Conservation (phyloP, 208 protist genomes). For the Crithidia brevicula region DNA sequence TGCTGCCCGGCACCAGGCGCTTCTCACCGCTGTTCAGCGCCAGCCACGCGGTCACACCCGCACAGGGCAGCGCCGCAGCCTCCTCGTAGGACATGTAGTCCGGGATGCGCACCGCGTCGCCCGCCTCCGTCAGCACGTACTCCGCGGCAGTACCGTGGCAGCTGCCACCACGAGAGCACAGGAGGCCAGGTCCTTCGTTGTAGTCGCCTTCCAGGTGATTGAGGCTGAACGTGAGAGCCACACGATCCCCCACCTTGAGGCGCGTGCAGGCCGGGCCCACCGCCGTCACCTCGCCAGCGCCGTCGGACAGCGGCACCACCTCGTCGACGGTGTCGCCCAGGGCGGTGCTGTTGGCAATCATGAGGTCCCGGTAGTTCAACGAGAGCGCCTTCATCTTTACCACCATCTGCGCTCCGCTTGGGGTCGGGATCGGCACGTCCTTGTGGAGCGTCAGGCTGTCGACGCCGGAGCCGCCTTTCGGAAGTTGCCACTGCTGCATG, state of each 20-base stretch:
- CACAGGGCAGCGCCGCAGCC: constrained; percentile 32
- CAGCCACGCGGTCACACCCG: constrained; percentile 36
- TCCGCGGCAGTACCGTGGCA: constrained; percentile 31
- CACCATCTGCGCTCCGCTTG: constrained; percentile 17
- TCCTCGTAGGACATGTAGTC: constrained; percentile 37
- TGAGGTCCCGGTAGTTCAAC: constrained; percentile 34
- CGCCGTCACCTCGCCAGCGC: constrained; percentile 31
- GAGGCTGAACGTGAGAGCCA: constrained; percentile 22
- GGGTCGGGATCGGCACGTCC: constrained; percentile 22
- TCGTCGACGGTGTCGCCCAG: constrained; percentile 20
- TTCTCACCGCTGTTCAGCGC: constrained; percentile 32
- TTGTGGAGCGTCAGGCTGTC: constrained; percentile 21
- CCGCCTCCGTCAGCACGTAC: constrained; percentile 26
- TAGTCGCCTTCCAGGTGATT: constrained; percentile 24
- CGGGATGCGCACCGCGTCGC: constrained; percentile 21
- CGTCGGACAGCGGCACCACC: constrained; percentile 30
- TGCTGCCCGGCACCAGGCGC: constrained; percentile 34
- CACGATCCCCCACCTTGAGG: constrained; percentile 33
- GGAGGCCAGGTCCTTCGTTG: constrained; percentile 29
- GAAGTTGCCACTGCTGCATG: constrained; percentile 42
- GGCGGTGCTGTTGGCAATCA: constrained; percentile 18
- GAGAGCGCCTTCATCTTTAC: constrained; percentile 33
- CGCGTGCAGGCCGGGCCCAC: constrained; percentile 11
- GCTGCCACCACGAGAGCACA: constrained; percentile 24
- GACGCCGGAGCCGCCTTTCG: constrained; percentile 32